Conservation (phyloP, 805 yeast genomes). For the Starmera quercuum region DNA sequence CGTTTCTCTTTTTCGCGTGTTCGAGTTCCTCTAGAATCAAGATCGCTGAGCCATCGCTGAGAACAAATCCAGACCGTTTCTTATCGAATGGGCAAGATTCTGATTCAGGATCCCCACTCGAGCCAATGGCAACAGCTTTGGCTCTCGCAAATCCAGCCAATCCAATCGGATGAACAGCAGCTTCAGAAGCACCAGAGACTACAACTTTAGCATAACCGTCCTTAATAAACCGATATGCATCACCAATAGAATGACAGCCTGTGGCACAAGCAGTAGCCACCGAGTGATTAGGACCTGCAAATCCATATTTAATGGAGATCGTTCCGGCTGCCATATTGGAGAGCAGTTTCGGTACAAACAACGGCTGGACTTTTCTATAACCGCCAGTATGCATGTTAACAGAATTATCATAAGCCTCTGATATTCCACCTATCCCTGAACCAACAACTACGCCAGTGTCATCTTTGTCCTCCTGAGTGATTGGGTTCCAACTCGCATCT, state of each 20-base stretch:
- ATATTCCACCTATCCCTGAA: slow-evolving; percentile 85
- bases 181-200: slow-evolving; percentile 93
- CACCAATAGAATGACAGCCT: slow-evolving; percentile 90
- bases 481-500: slow-evolving; percentile 53
- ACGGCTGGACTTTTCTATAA: slow-evolving; percentile 70
- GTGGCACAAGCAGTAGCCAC: slow-evolving; percentile 97
- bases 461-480: slow-evolving; percentile 23
- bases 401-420: slow-evolving; percentile 60
- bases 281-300: slow-evolving; percentile 82
- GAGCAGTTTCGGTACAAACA: slow-evolving; percentile 76
- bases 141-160: slow-evolving; percentile 90
- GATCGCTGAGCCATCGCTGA: slow-evolving; percentile 90
- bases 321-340: slow-evolving; percentile 95
- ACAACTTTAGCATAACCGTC: slow-evolving; percentile 79
- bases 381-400: slow-evolving; percentile 41
- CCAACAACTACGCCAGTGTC: slow-evolving; percentile 79
- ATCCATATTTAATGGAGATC: slow-evolving; percentile 67
- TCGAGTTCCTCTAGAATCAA: slow-evolving; percentile 68
- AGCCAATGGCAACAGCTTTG: slow-evolving; percentile 62
- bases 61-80: slow-evolving; percentile 76
- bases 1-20: slow-evolving; percentile 63
- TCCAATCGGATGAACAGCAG: slow-evolving; percentile 78
- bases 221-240: slow-evolving; percentile 73
- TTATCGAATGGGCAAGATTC: slow-evolving; percentile 88
- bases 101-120: slow-evolving; percentile 48